These are phyloP conservation scores for Penicillium desertorum DNA, from an alignment of 495 filamentous ascomycete genomes.

Conservation along the genomic window DNA sequence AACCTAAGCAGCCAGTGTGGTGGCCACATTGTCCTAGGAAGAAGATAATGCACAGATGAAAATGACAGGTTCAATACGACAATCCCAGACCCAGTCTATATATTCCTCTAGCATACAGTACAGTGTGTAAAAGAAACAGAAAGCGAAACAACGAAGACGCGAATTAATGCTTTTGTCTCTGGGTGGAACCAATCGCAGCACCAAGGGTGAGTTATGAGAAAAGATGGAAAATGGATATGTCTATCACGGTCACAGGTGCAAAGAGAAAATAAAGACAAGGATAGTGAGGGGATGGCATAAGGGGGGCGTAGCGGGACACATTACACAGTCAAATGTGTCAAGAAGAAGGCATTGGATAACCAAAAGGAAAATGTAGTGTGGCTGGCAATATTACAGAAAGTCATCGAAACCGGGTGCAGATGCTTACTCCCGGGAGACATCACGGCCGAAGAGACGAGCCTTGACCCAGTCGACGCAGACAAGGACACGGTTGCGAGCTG, in stretches of 20 bases:
- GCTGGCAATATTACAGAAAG: constrained; percentile 21
- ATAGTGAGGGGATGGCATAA: constrained; percentile 15
- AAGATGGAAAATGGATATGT: constrained; percentile 26
- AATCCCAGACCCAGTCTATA: constrained; percentile 25
- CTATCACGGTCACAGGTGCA: constrained; percentile 21
- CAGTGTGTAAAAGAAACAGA: constrained; percentile 15
- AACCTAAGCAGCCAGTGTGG: neutral
- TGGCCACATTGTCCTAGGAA: neutral
- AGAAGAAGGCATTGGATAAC: constrained; percentile 10
- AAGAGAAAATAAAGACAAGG: constrained; percentile 14
- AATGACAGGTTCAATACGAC: constrained; percentile 13
- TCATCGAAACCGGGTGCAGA: neutral
- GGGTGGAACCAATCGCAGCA: constrained; percentile 15
- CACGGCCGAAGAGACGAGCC: constrained; percentile 90
- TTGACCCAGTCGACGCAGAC: constrained; percentile 95
- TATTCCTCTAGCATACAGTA: constrained; percentile 21
- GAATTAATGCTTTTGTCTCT: constrained; percentile 30
- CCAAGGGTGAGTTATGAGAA: constrained; percentile 23
- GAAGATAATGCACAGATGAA: neutral
- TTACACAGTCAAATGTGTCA: constrained; percentile 4
- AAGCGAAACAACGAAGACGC: constrained; percentile 14
- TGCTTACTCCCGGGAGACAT: constrained; percentile 86
- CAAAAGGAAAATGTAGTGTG: constrained; percentile 15
- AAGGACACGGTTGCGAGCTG: constrained; percentile 86
- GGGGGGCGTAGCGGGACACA: constrained; percentile 19